Base-by-base conservation (phyloP, 257 asterid species). In the Cynanchum wilfordii region DNA sequence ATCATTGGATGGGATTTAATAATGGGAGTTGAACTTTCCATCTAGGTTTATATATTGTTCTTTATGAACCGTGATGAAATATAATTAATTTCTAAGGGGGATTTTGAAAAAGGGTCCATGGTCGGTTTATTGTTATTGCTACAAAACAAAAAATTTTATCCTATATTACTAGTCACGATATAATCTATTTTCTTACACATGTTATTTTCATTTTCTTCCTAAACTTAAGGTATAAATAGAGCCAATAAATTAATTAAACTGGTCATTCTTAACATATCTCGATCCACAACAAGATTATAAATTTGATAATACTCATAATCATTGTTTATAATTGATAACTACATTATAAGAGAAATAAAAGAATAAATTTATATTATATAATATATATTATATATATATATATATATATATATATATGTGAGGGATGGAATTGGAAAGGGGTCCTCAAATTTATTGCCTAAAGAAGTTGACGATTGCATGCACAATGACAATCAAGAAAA, bases 1-100 rank as follows among this genome's bases (percentile, higher is more conserved):
- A 87, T 85, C 83, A 87, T 85, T 82, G 87, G 87, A 62, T 77
- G 84, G 69, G 75, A 87, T 78, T 70, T 50, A 87, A 83, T 81
- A 82, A 83, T 83, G 79, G 82, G 62, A 70, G 89, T 81, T 84
- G 86, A 84, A 78, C 71, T 83, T 84, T 79, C 75, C 70, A 81
- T 77, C 79, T 77, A 47, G 77, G 77, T 81, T 84, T 36, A 36
- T 6, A 86, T 3, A 13, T 51, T 45, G 65, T 67, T 75, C 45
- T 70, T 62, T 76, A 63, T 71, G 52, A 30, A 50, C 62, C 19
- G 17, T 60, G 65, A 65, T 56, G 70, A 45, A 45, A 45, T 7
- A 45, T 80, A 36, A 36, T 36, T 36, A 36, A 36, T 36, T 36
- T 6, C 38, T 36, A n/a, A n/a, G n/a, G n/a, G n/a, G n/a, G n/a